These are phyloP conservation scores for Polyplosphaeria fusca DNA, from an alignment of 495 filamentous ascomycete species.

Conservation along the genomic window DNA sequence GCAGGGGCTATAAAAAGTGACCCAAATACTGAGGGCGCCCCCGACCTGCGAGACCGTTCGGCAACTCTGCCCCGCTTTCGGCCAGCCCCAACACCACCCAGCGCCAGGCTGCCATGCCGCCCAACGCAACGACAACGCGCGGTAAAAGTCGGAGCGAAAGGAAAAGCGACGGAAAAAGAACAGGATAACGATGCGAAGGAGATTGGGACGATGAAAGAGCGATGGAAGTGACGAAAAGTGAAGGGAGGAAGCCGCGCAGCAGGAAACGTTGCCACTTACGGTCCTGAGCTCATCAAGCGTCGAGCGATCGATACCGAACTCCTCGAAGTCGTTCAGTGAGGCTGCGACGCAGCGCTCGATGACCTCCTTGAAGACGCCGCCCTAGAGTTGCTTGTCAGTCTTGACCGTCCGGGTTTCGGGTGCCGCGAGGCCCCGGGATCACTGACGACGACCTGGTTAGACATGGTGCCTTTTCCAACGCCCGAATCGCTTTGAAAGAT, in stretches of 20 bases:
- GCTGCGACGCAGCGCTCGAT: conserved; percentile 86
- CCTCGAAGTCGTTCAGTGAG: conserved; percentile 93
- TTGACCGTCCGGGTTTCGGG: conserved; percentile 1
- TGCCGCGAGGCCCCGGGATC: background rate
- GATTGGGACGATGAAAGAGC: conserved; percentile 12
- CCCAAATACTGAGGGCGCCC: conserved; percentile 35
- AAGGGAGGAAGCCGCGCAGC: conserved; percentile 4
- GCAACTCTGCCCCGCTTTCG: conserved; percentile 35
- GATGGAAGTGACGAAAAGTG: conserved; percentile 3
- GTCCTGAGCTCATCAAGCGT: conserved; percentile 79
- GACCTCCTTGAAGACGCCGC: conserved; percentile 79
- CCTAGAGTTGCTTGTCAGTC: conserved; percentile 46
- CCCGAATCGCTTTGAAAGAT: too few relatives aligned
- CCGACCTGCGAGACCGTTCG: conserved; percentile 25
- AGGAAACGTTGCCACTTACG: conserved; percentile 55
- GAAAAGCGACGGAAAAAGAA: conserved; percentile 12
- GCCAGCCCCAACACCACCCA: conserved; percentile 25
- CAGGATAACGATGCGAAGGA: conserved; percentile 25
- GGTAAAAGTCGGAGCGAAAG: conserved; percentile 10
- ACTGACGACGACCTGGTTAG: conserved; percentile 33
- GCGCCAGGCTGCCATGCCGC: conserved; percentile 27
- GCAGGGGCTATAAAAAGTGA: conserved; percentile 35
- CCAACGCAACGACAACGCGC: conserved; percentile 22
- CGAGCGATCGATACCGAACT: conserved; percentile 82
- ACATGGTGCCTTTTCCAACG: conserved; percentile 20